Evolutionary conservation across 2,329 filamentous ascomycete species (phyloP).

Genomic region (Cercospora nicotianae): DNA sequence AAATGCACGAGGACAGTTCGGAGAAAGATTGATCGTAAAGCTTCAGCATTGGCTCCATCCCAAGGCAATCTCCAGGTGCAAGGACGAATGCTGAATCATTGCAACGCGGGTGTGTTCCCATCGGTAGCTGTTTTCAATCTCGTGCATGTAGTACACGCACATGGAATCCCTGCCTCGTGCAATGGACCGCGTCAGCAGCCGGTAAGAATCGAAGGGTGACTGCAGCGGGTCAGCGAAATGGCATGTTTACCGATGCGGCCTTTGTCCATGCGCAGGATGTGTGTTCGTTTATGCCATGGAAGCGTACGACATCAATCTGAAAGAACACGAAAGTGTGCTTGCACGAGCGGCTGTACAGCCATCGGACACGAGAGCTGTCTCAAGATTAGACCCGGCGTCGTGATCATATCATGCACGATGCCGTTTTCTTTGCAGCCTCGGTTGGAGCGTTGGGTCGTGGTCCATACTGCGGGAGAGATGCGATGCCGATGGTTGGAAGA

Average conservation of each 20-base stretch:
- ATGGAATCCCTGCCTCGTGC: conserved; percentile 7
- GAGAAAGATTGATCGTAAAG: not conserved
- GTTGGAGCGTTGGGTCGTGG: conserved; percentile 15
- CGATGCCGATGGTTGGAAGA: conserved; percentile 10
- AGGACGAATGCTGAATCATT: not conserved
- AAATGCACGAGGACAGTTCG: not conserved
- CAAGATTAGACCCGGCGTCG: conserved; percentile 12
- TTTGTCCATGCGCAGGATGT: not conserved
- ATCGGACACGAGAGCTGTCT: conserved; percentile 15
- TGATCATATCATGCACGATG: not conserved
- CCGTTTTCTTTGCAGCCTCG: conserved; percentile 15
- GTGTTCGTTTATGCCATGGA: conserved; percentile 1
- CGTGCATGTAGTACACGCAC: conserved; percentile 9
- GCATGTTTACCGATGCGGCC: not conserved
- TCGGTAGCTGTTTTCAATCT: not conserved
- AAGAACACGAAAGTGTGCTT: conserved; percentile 3
- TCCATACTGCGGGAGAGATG: conserved; percentile 5
- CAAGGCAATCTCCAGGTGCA: not conserved
- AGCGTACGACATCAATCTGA: conserved; percentile 12
- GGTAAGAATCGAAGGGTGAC: not conserved
- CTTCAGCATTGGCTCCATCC: not conserved
- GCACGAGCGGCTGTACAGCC: conserved; percentile 2
- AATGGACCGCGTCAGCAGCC: conserved; percentile 1
- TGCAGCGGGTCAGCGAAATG: not conserved
- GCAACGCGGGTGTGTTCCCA: not conserved